Base-by-base conservation (phyloP, 2,329 filamentous ascomycete species). In the Calonectria henricotiae region DNA sequence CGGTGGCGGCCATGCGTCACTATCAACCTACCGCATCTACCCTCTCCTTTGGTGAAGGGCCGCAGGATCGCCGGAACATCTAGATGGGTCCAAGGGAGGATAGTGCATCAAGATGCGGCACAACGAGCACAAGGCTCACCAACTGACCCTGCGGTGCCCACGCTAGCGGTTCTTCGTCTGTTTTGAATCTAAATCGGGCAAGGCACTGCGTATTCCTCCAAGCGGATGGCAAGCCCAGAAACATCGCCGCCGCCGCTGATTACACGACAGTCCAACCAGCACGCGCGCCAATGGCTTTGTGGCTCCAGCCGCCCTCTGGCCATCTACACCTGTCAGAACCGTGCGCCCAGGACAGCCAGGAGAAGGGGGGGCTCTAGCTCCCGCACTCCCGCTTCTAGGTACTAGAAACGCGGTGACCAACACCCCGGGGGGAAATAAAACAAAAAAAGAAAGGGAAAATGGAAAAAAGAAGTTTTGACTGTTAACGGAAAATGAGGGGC, bases 331-430 rank as follows among this genome's bases (percentile, higher is more conserved):
- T 51, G 39, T 62, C 39, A 62, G n/a, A 55, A 37, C 55, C 51
- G 44, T 20, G 20, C 25, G 64, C 64, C 46, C 5, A 30, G 27
- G 27, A 30, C 5, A 27, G 41, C 27, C 15, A 20, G 32, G 27
- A 27, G 25, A 37, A 27, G 27, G 44, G 60, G 60, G 27, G 35
- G 41, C 49, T 65, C 39, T 65, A 64, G 49, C n/a, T 68, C 60
- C 66, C 65, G 65, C 44, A 7, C 27, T 62, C 66, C 65, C 65
- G 65, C 46, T 30, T 20, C 55, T 61, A 54, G 49, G 49, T 35
- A 44, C 44, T 55, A 67, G 37, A 37, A 37, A 67, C 55, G 27
- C 44, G 55, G 65, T 44, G 32, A 20, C 27, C 25, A 44, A 65
- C 35, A n/a, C 15, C 23, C 25, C 9, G 6, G 27, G 55, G 44